Base-by-base conservation (phyloP, 441 rosid genomes). In the Hura crepitans region DNA sequence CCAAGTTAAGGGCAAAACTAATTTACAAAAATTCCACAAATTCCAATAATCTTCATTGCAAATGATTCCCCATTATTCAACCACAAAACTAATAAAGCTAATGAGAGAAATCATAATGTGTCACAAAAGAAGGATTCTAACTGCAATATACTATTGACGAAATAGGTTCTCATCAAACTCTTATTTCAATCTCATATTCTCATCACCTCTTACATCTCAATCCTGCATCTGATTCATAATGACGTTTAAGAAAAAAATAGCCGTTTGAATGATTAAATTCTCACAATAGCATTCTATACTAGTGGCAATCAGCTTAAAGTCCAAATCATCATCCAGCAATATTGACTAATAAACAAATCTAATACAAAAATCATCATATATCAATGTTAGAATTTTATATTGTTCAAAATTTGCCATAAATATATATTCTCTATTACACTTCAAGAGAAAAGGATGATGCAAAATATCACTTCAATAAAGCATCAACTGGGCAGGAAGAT, bases 401-500 rank as follows among this genome's bases (percentile, higher is more conserved):
- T 8, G 53, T 25, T n/a, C 47, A 10, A 6, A 13, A 43, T 63
- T 53, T 31, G 15, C 31, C 37, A 45, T 10, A 14, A 10, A 23
- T 18, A 63, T 45, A 3, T 23, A 22, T 0, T 39, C 11, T 23
- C 53, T 42, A 31, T 13, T 13, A 43, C 35, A 23, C 53, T 46
- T 64, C 22, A 27, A 45, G 25, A n/a, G 53, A 23, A 62, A 5
- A 15, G 51, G 12, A 7, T 25, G 20, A 5, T 2, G 51, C 17
- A 20, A 28, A 50, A 10, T 64, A 64, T 37, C 54, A 27, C 42
- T 64, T 64, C 68, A 28, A 22, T 4, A 18, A 56, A 55, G 42
- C 62, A 68, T 18, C 53, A 68, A 55, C 28, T 27, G 28, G 20
- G 65, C 60, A 69, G 51, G 64, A 62, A 62, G 61, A 45, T 63